Conservation (phyloP, 2,329 filamentous ascomycete genomes). For the Aspergillaceae sp. region DNA sequence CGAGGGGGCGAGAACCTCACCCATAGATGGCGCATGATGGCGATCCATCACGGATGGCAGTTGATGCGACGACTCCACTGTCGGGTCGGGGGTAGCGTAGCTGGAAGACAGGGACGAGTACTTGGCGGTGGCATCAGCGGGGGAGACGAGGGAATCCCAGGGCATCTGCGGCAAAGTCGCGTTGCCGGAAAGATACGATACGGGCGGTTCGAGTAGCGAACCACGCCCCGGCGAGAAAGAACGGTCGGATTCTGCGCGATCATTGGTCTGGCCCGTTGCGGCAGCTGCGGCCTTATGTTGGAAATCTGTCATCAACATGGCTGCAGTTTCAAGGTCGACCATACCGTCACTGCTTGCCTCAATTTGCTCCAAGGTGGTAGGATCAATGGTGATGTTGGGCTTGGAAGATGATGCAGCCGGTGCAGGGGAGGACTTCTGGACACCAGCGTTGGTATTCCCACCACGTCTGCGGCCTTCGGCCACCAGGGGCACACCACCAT, state of each 20-base stretch:
- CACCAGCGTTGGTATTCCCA: slow-evolving; percentile 21
- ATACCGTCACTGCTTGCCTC: slow-evolving; percentile 82
- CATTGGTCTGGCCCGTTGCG: slow-evolving; percentile 41
- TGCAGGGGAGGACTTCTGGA: slow-evolving; percentile 29
- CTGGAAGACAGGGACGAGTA: slow-evolving; percentile 60
- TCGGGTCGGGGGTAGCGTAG: slow-evolving; percentile 56
- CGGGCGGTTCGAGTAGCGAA: slow-evolving; percentile 66
- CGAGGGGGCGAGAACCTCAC: slow-evolving; percentile 55
- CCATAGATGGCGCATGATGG: slow-evolving; percentile 41
- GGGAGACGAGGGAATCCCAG: slow-evolving; percentile 81
- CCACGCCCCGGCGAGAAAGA: slow-evolving; percentile 64
- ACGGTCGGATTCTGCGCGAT: slow-evolving; percentile 44
- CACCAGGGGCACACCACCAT: slow-evolving; percentile 86
- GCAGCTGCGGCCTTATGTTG: slow-evolving; percentile 86
- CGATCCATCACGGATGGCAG: slow-evolving; percentile 63
- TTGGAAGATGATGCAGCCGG: slow-evolving; percentile 59
- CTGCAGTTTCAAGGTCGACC: slow-evolving; percentile 93
- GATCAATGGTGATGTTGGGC: slow-evolving; percentile 70
- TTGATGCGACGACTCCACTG: slow-evolving; percentile 47
- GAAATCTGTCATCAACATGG: slow-evolving; percentile 97
- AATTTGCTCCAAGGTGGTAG: slow-evolving; percentile 81
- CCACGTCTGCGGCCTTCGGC: slow-evolving; percentile 76
- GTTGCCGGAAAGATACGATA: slow-evolving; percentile 67
- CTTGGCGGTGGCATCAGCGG: slow-evolving; percentile 59
- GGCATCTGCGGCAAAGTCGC: slow-evolving; percentile 79